Evolutionary conservation across 2,329 filamentous ascomycete genomes (phyloP).

Genomic region (Colletotrichum cuscutae): DNA sequence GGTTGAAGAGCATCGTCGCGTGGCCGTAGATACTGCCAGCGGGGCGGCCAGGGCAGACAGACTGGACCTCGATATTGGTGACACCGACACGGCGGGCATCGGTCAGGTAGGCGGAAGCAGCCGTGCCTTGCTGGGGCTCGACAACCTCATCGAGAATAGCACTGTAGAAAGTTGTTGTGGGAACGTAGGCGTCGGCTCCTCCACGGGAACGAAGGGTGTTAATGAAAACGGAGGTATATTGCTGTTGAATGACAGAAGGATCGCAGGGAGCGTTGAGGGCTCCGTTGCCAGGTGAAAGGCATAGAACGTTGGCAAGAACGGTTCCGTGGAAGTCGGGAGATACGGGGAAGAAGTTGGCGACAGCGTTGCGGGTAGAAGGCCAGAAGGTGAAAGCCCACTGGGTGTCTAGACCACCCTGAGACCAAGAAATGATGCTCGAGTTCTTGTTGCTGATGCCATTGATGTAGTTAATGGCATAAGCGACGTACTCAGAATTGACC

Average conservation of each 20-base stretch:
- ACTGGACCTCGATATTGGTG: conserved; percentile 61
- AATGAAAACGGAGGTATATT: conserved; percentile 55
- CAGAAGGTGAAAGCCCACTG: conserved; percentile 71
- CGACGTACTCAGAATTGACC: conserved; percentile 63
- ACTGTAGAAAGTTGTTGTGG: conserved; percentile 64
- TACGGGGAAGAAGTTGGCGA: conserved; percentile 62
- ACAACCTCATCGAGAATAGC: conserved; percentile 61
- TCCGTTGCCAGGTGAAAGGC: conserved; percentile 14
- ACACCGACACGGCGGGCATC: conserved; percentile 56
- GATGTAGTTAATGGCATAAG: conserved; percentile 69
- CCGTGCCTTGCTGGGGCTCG: conserved; percentile 56
- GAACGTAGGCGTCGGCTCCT: conserved; percentile 64
- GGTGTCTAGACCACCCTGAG: conserved; percentile 62
- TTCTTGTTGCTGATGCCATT: conserved; percentile 49
- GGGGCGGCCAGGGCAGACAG: conserved; percentile 49
- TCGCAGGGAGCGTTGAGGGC: conserved; percentile 28
- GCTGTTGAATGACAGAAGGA: conserved; percentile 59
- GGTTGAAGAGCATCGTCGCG: conserved; percentile 56
- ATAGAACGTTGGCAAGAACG: conserved; percentile 33
- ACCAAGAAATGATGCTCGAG: conserved; percentile 62
- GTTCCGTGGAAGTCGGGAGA: conserved; percentile 58
- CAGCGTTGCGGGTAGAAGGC: conserved; percentile 56
- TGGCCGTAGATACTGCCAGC: conserved; percentile 60
- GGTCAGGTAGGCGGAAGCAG: conserved; percentile 57
- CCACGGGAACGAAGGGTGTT: conserved; percentile 51